Percentiles rank a stretch among this genome's conserved stretches.
phyloP scores from a whole-genome alignment of 352 stramenopile species.

The Phytophthora multivora region DNA sequence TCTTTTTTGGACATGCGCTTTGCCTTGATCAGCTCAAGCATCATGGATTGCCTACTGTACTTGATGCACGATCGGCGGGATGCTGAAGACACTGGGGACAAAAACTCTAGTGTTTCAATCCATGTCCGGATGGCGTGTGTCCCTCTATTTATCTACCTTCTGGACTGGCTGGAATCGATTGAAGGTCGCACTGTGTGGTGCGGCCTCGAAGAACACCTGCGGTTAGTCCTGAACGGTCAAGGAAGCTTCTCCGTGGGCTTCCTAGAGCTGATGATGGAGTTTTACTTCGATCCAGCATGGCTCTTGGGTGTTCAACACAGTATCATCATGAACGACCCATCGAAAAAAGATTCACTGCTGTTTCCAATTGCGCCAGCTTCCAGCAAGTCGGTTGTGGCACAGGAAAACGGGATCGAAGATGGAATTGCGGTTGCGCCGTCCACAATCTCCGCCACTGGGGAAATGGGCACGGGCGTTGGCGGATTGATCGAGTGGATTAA shows the following conservation, averaged over 20 bases:
- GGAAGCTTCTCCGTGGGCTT: constrained; percentile 71
- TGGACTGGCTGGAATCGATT: constrained; percentile 84
- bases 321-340: constrained; percentile 86
- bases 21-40: constrained; percentile 75
- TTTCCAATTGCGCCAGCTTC: constrained; percentile 62
- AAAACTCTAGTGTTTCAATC: constrained; percentile 25
- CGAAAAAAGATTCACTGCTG: constrained; percentile 72
- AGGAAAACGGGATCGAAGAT: constrained; percentile 62
- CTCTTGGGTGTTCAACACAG: constrained; percentile 74
- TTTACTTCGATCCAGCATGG: constrained; percentile 75
- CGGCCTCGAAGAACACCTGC: constrained; percentile 79
- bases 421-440: constrained; percentile 39
- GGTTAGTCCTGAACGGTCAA: constrained; percentile 73
- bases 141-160: constrained; percentile 70
- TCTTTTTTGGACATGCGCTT: constrained; percentile 81
- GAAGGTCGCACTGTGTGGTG: constrained; percentile 86
- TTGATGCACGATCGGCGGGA: constrained; percentile 48
- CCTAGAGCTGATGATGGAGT: constrained; percentile 86
- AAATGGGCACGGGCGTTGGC: constrained; percentile 34
- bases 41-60: constrained; percentile 72
- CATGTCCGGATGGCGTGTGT: constrained; percentile 60
- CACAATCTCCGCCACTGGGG: constrained; percentile 17
- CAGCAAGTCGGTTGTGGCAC: constrained; percentile 33
- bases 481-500: constrained; percentile 75
- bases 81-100: constrained; percentile 5